Evolutionary conservation across 2,329 filamentous ascomycete species (phyloP).

Genomic region (Trichoderma afroharzianum): DNA sequence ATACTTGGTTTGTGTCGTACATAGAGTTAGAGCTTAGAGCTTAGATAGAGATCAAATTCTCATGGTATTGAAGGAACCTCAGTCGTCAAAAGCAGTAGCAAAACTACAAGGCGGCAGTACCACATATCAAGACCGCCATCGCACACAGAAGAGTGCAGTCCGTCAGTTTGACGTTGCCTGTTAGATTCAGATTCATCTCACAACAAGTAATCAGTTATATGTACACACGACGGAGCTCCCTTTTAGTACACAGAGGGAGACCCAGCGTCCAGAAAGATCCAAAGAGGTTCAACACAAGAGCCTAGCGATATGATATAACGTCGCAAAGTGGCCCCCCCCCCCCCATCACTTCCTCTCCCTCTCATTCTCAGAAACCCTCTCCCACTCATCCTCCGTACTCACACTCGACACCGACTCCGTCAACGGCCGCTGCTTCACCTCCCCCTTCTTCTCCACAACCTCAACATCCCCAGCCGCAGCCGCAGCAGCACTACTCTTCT

Average conservation of each 20-base stretch:
- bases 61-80: neutral
- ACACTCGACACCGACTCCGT: constrained; percentile 51
- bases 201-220: neutral
- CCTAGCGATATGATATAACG: neutral
- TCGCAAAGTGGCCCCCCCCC: neutral
- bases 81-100: neutral
- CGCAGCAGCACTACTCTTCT: constrained; percentile 17
- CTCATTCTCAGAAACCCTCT: constrained; percentile 74
- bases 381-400: constrained; percentile 96
- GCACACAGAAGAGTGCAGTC: neutral
- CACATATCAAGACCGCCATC: neutral
- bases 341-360: constrained; percentile 22
- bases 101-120: neutral
- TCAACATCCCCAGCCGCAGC: constrained; percentile 38
- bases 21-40: neutral
- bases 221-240: neutral
- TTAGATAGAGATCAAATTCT: neutral
- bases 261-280: neutral
- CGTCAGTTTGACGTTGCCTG: neutral
- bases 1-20: neutral
- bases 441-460: constrained; percentile 38
- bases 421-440: constrained; percentile 46
- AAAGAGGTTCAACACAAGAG: neutral
- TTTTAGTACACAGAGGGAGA: neutral
- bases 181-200: neutral